A percentile compares a stretch with the other conserved stretches of the same genome.
Conservation (phyloP, 2,329 filamentous ascomycete genomes). For the Fusarium sp. region DNA sequence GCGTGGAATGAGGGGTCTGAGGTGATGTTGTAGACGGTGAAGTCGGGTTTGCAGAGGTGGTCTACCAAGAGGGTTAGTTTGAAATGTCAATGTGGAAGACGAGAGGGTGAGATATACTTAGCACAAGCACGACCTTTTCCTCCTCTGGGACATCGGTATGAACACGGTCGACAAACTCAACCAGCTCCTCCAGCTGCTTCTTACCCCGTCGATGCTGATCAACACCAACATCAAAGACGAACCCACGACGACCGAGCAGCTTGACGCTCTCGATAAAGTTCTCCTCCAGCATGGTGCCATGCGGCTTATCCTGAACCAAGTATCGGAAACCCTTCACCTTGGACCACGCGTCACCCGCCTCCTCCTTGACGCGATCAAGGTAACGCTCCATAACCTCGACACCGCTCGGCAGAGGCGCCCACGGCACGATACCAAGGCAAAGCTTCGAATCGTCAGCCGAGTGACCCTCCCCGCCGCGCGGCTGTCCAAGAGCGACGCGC, state of each 20-base stretch:
- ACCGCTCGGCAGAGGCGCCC: constrained; percentile 81
- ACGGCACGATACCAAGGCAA: constrained; percentile 77
- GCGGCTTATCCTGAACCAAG: constrained; percentile 78
- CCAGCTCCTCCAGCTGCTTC: constrained; percentile 74
- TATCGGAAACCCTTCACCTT: constrained; percentile 83
- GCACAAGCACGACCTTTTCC: constrained; percentile 69
- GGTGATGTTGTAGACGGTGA: constrained; percentile 66
- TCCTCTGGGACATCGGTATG: constrained; percentile 67
- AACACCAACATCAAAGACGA: constrained; percentile 83
- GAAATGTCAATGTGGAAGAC: neutral
- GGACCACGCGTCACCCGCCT: constrained; percentile 69
- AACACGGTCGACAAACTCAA: constrained; percentile 72
- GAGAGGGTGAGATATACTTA: constrained; percentile 63
- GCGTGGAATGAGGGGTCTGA: constrained; percentile 66
- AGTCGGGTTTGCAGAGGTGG: constrained; percentile 88
- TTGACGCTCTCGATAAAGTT: constrained; percentile 71
- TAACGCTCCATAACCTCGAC: constrained; percentile 68
- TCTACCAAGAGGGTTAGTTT: constrained; percentile 59
- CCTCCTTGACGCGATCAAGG: constrained; percentile 65
- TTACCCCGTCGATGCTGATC: constrained; percentile 80
- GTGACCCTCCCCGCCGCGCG: constrained; percentile 66
- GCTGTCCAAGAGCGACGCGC: constrained; percentile 68
- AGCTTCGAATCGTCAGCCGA: constrained; percentile 53
- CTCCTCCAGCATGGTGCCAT: constrained; percentile 68
- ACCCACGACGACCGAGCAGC: constrained; percentile 68